phyloP scores from a whole-genome alignment of 139 green algal genomes.

The Closterium sp. region DNA sequence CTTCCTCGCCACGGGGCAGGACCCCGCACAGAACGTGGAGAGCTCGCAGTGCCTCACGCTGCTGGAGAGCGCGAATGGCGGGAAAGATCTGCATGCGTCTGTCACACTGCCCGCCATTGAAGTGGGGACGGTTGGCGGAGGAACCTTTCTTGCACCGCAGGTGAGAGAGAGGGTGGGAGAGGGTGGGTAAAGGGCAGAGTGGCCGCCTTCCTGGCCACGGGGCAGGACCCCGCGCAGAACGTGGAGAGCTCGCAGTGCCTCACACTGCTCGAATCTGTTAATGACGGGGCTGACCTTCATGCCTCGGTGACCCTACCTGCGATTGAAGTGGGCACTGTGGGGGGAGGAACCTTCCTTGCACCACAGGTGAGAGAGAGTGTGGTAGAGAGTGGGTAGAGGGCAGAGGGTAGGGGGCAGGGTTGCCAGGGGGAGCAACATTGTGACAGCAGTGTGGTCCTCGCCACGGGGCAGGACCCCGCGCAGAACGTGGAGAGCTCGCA shows the following conservation, averaged over 20 bases:
- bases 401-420: too few species aligned
- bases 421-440: conserved; percentile 50
- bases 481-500: conserved; percentile 50
- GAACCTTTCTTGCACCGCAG: conserved; percentile 5
- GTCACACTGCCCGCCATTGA: conserved; percentile 50
- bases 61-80: conserved; percentile 36
- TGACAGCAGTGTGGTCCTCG: conserved; percentile 47
- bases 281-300: conserved; percentile 15
- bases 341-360: conserved; percentile 39
- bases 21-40: conserved; percentile 51
- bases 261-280: conserved; percentile 38
- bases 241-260: conserved; percentile 51
- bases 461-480: conserved; percentile 46
- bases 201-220: conserved; percentile 48
- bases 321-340: conserved; percentile 47
- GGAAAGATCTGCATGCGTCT: conserved; percentile 34
- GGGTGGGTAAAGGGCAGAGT: too few species aligned
- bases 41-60: conserved; percentile 50
- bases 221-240: conserved; percentile 47
- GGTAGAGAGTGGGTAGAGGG: too few species aligned
- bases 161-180: too few species aligned
- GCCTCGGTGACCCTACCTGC: conserved; percentile 20
- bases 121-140: conserved; percentile 45
- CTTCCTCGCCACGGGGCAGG: conserved; percentile 48
- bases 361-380: background rate